phyloP scores from a whole-genome alignment of 768 basidiomycete genomes.

The Cantharellus anzutake region DNA sequence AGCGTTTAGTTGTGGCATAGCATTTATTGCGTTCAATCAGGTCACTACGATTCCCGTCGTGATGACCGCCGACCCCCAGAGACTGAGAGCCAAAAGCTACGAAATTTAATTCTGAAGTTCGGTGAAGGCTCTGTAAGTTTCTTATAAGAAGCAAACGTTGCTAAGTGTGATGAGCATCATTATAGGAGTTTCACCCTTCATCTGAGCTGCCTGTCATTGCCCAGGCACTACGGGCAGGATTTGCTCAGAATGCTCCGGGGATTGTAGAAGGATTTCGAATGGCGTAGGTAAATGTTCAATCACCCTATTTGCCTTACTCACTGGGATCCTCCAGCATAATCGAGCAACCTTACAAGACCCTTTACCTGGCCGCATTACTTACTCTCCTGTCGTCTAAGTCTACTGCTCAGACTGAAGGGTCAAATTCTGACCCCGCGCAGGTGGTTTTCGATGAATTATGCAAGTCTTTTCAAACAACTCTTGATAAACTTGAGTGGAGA shows the following conservation, averaged over 20 bases:
- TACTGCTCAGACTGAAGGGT: slow-evolving; percentile 7
- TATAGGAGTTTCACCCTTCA: slow-evolving; percentile 34
- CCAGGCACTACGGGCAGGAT: slow-evolving; percentile 40
- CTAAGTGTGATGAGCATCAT: not conserved
- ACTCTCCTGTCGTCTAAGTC: slow-evolving; percentile 5
- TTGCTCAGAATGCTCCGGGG: slow-evolving; percentile 36
- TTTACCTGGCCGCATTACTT: slow-evolving; percentile 70
- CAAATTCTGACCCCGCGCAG: slow-evolving; percentile 21
- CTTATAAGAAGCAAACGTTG: not conserved
- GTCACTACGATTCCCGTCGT: not conserved
- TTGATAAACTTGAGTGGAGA: slow-evolving; percentile 83
- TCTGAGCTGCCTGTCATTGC: slow-evolving; percentile 54
- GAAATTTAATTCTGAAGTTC: slow-evolving; percentile 44
- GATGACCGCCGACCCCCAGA: not conserved
- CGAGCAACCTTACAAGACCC: slow-evolving; percentile 88
- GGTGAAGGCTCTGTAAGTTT: slow-evolving; percentile 57
- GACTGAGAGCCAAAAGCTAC: slow-evolving; percentile 28
- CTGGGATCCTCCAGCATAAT: slow-evolving; percentile 36
- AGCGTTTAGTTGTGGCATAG: not conserved
- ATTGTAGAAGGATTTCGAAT: slow-evolving; percentile 59
- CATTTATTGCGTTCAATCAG: not conserved
- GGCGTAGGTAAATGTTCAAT: slow-evolving; percentile 27
- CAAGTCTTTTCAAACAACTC: slow-evolving; percentile 73
- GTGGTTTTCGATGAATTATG: slow-evolving; percentile 62
- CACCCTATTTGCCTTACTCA: not conserved